Evolutionary conservation across 768 basidiomycete genomes (phyloP), one percentile per base, ranked within the genome.

Genomic region (Coprinopsis sp.): DNA sequence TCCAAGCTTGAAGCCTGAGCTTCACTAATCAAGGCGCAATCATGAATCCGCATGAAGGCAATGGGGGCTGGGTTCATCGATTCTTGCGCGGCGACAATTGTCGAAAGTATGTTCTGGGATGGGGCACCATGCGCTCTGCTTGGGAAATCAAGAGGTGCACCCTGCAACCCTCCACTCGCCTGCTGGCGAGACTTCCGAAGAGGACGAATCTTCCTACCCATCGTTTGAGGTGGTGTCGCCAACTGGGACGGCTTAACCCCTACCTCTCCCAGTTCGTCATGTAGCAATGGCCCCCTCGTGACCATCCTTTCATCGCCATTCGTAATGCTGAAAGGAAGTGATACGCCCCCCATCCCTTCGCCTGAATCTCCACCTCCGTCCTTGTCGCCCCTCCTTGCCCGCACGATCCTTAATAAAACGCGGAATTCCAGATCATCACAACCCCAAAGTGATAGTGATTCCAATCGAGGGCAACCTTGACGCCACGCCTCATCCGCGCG

Each of bases 401-500:
- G 53, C 42, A 77, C 67, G 21, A 71, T 57, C 12, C 54, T 65
- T 44, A 64, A 62, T 45, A 77, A 55, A 31, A 59, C 58, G 28
- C 40, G 51, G 23, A 72, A 63, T 27, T 65, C 57, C 47, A 78
- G 57, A 55, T 77, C 74, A 41, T 60, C 51, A 56, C 77, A 80
- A 37, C 66, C 67, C 78, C 73, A 77, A 47, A 80, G 66, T 30
- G 70, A 65, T 27, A 79, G 60, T n/a, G 72, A 67, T 55, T 74
- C 73, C 37, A 80, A 64, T 29, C 68, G 65, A 19, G 77, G 74
- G 54, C 78, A 79, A 72, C 63, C 46, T 71, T 75, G 51, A 76
- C 72, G 37, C 65, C 69, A 47, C 63, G 65, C 39, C 51, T 50
- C 47, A 33, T 30, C 31, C 47, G 24, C 27, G 29, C 27, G 38